A percentile compares a stretch with the other conserved stretches of the same genome.
These are phyloP conservation scores for Paramyrothecium sp. DNA, from an alignment of 2,329 filamentous ascomycete genomes.

Conservation along the genomic window DNA sequence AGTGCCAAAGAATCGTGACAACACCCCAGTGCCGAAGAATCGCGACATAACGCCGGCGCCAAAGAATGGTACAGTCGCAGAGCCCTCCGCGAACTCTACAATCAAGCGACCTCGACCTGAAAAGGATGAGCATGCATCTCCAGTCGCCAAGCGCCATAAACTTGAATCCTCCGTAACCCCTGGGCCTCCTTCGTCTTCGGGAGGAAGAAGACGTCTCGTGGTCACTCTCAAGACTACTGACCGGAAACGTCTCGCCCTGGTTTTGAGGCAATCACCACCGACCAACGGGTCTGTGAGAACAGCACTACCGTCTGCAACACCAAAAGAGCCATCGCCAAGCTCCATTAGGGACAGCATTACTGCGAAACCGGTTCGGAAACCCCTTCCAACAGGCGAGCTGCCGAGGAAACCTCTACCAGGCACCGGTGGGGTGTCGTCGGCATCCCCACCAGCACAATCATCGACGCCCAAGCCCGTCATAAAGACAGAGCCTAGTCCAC, in stretches of 20 bases:
- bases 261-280: conserved; percentile 23
- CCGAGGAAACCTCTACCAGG: conserved; percentile 31
- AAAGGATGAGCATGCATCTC: conserved; percentile 30
- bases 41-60: conserved; percentile 15
- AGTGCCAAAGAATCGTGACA: conserved; percentile 15
- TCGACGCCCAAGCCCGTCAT: conserved; percentile 23
- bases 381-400: conserved; percentile 28
- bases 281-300: conserved; percentile 22
- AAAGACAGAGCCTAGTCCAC: conserved; percentile 16
- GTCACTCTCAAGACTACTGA: conserved; percentile 34
- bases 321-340: conserved; percentile 21
- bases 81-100: conserved; percentile 15
- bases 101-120: conserved; percentile 36
- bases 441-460: conserved; percentile 18
- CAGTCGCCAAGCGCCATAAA: conserved; percentile 38
- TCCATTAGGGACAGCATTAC: conserved; percentile 25
- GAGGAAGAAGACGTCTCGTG: conserved; percentile 28
- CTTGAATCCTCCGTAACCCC: conserved; percentile 21
- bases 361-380: conserved; percentile 33
- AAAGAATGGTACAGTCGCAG: conserved; percentile 15
- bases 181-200: conserved; percentile 3
- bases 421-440: conserved; percentile 9
- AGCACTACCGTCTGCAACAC: conserved; percentile 28
- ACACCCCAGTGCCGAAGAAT: too few relatives aligned
- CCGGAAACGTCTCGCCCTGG: conserved; percentile 30